Percentiles rank a stretch among this genome's conserved stretches.
Evolutionary conservation across 2,329 filamentous ascomycete genomes (phyloP).

Genomic region (Aspergillus quadricinctus): DNA sequence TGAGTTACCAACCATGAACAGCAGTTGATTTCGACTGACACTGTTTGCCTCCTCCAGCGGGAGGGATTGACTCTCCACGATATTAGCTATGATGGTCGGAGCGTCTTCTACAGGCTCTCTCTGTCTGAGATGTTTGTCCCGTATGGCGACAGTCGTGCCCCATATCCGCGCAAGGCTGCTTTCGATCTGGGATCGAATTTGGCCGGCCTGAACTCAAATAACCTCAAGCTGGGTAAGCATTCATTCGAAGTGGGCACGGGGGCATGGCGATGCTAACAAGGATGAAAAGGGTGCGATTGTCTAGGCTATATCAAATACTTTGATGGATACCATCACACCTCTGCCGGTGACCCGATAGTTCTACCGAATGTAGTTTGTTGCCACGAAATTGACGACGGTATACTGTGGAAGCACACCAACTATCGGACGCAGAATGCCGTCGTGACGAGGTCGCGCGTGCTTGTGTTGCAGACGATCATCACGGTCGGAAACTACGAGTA

Average conservation of each 20-base stretch:
- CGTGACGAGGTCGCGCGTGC: constrained; percentile 29
- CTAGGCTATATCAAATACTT: constrained; percentile 44
- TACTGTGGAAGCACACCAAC: constrained; percentile 41
- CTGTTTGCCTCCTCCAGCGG: constrained; percentile 13
- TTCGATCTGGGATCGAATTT: constrained; percentile 38
- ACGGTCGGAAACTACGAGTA: constrained; percentile 45
- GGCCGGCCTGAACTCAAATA: neutral
- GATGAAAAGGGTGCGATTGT: constrained; percentile 39
- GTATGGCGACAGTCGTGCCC: constrained; percentile 40
- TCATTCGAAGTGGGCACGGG: neutral
- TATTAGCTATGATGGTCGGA: constrained; percentile 36
- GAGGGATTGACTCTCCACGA: constrained; percentile 43
- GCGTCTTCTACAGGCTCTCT: constrained; percentile 40
- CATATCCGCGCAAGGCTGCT: constrained; percentile 41
- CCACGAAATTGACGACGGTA: constrained; percentile 38
- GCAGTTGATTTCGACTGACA: too few species aligned
- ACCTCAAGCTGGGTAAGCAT: neutral
- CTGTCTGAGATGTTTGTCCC: constrained; percentile 45
- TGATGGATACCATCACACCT: constrained; percentile 35
- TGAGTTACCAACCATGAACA: too few species aligned
- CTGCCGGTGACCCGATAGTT: constrained; percentile 31
- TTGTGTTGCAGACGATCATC: constrained; percentile 39
- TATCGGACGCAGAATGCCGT: constrained; percentile 32
- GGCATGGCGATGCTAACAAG: constrained; percentile 38
- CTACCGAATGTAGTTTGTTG: constrained; percentile 42